These are phyloP conservation scores for Bipolaris bicolor DNA, from an alignment of 2,329 filamentous ascomycete genomes.

Conservation along the genomic window DNA sequence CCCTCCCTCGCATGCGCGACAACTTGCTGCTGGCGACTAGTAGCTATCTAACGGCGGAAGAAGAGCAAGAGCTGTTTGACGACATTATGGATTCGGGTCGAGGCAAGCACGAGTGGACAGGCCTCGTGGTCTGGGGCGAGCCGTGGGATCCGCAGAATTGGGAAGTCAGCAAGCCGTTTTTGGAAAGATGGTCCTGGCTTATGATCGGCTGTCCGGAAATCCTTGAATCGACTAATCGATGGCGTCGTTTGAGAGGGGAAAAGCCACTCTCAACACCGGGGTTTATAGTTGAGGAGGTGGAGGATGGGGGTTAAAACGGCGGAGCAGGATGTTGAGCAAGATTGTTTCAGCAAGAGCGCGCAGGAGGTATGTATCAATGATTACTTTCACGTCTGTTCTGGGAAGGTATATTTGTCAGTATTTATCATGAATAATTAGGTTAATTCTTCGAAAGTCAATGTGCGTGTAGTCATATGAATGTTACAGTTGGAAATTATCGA, in stretches of 20 bases:
- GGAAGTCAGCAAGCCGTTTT: conserved; percentile 56
- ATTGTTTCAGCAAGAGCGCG: neutral
- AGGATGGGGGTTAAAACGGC: neutral
- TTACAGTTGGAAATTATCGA: neutral
- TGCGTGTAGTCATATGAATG: no score
- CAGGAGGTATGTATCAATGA: no score
- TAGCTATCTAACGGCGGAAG: conserved; percentile 32
- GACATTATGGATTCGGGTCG: conserved; percentile 21
- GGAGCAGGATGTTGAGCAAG: neutral
- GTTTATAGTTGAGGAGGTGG: neutral
- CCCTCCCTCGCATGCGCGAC: conserved; percentile 49
- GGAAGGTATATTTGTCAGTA: neutral
- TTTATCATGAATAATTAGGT: neutral
- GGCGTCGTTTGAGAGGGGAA: conserved; percentile 24
- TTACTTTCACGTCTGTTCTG: no score
- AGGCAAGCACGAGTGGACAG: conserved; percentile 1
- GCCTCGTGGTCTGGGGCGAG: conserved; percentile 58
- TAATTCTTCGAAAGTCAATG: no score
- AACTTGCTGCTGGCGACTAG: conserved; percentile 46
- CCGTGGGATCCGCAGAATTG: conserved; percentile 54
- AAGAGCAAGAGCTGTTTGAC: conserved; percentile 29
- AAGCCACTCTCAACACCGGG: conserved; percentile 8
- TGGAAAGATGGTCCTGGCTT: conserved; percentile 55
- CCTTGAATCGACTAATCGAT: conserved; percentile 35
- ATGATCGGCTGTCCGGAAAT: conserved; percentile 49